Base-by-base conservation (phyloP, 768 basidiomycete genomes). In the Lactifluus subvellereus region DNA sequence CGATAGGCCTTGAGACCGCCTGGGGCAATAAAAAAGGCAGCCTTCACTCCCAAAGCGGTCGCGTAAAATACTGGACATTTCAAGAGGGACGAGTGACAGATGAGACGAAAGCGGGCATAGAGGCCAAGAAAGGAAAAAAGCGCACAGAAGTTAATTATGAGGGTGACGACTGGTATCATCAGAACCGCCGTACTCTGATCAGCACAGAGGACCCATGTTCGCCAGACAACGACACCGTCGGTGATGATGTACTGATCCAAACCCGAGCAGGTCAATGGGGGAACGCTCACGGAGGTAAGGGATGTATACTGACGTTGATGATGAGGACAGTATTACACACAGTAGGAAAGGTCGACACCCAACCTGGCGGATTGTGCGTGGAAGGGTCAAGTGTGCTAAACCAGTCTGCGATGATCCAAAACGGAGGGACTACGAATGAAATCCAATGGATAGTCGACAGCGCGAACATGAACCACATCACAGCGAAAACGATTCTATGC, bases 211-310 rank as follows among this genome's bases (percentile, higher is more conserved):
- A 59, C 45, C 57, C 62, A 59, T 13, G 62, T 57, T 35, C 62
- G 22, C 57, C 62, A 63, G 51, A 59, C 57, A n/a, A 63, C 62
- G 18, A 59, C 52, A 16, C 51, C 62, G 27, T 63, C 62, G 2
- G 62, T 58, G 43, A 63, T n/a, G 14, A 53, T 47, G 35, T 54
- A 48, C 57, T 63, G 18, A 40, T 20, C 10, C 3, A 53, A 18
- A 45, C 14, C 1, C 1, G 6, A 18, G 4, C 0, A 55, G 30
- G 54, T 60, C 53, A 57, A 14, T 20, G n/a, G 16, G 9, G 9
- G 13, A 9, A 22, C 6, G 6, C 33, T 42, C 38, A 27, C 18
- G n/a, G 30, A 22, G 6, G 10, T 16, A n/a, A n/a, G 18, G 10
- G 14, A 13, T 38, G 40, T 16, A 16, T 14, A 62, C 61, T 38